phyloP scores from a whole-genome alignment of 352 stramenopile genomes.

The Elongisporangium undulatum region DNA sequence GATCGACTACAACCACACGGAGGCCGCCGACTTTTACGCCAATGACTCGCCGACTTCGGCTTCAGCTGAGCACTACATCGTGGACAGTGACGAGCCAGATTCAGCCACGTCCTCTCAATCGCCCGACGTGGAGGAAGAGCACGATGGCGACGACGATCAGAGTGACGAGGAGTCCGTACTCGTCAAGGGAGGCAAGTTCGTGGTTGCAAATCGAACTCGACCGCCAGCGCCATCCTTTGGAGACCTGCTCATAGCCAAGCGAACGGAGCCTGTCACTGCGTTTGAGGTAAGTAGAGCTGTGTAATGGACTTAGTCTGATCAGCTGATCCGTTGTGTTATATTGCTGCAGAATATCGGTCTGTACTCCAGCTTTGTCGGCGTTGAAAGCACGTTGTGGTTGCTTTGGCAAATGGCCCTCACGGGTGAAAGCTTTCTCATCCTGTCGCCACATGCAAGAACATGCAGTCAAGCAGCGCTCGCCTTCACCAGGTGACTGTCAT shows the following conservation, averaged over 20 bases:
- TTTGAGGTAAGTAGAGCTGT: conserved; percentile 40
- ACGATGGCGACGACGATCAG: conserved; percentile 20
- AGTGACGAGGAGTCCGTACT: conserved; percentile 19
- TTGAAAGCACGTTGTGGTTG: conserved; percentile 72
- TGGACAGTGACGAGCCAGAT: conserved; percentile 13
- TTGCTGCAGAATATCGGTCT: conserved; percentile 59
- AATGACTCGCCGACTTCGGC: conserved; percentile 16
- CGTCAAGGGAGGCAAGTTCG: conserved; percentile 42
- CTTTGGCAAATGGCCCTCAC: conserved; percentile 86
- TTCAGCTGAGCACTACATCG: conserved; percentile 3
- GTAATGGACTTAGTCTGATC: neutral
- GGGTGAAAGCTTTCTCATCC: conserved; percentile 73
- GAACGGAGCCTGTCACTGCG: conserved; percentile 33
- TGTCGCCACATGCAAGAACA: conserved; percentile 71
- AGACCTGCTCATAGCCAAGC: conserved; percentile 63
- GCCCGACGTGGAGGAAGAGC: conserved; percentile 33
- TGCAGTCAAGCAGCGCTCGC: conserved; percentile 80
- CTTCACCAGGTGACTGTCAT: conserved; percentile 53
- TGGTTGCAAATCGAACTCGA: conserved; percentile 24
- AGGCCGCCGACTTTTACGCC: conserved; percentile 23
- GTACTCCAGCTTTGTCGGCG: conserved; percentile 79
- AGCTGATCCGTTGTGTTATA: conserved; percentile 1
- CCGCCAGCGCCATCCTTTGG: conserved; percentile 61
- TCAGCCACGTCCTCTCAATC: conserved; percentile 8
- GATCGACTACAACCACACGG: conserved; percentile 45